Base-by-base conservation (phyloP, 805 yeast genomes). In the Starmerella davenportii region DNA sequence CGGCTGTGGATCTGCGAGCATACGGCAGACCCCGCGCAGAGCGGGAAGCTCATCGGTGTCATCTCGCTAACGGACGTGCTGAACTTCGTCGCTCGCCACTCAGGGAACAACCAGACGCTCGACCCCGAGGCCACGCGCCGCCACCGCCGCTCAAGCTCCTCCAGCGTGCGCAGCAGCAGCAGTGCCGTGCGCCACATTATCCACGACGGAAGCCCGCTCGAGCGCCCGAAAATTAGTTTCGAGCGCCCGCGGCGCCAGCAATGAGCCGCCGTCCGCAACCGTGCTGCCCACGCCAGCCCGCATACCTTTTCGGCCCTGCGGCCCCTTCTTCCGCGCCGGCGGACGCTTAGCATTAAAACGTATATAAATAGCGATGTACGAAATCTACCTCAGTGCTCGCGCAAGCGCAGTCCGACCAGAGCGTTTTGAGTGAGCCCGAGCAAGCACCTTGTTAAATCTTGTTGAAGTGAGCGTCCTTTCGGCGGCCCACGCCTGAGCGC, bases 121-220 rank as follows among this genome's bases (percentile, higher is more conserved):
- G 95, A 87, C 54, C 96, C 98, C 3, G 73, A 68, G 30, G 68
- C 70, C 38, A 95, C 95, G 2, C 72, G 96, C 56, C 76, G 82
- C 53, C 90, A 81, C 57, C 72, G 96, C 56, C 69, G 95, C 7
- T 47, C 52, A 16, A 42, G 48, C 34, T 42, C 49, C 5, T 43
- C 48, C 17, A 44, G 50, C 38, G 52, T 49, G n/a, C 40, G 53
- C 16, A 41, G 51, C 14, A 41, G 38, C 33, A 41, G 48, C 15
- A 43, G 48, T 15, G 37, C 35, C 21, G 13, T 29, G 8, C 43
- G 52, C 13, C 51, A 44, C 27, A 35, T 40, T 15, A 16, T 46
- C 4, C 43, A 44, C 18, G 38, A 34, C 31, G 42, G 37, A 4
- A 30, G 36, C 24, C 31, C 43, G 3, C 14, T 42, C 15, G 39